Base-by-base conservation (phyloP, 179 eudicot species). In the Patellifolia procumbens region DNA sequence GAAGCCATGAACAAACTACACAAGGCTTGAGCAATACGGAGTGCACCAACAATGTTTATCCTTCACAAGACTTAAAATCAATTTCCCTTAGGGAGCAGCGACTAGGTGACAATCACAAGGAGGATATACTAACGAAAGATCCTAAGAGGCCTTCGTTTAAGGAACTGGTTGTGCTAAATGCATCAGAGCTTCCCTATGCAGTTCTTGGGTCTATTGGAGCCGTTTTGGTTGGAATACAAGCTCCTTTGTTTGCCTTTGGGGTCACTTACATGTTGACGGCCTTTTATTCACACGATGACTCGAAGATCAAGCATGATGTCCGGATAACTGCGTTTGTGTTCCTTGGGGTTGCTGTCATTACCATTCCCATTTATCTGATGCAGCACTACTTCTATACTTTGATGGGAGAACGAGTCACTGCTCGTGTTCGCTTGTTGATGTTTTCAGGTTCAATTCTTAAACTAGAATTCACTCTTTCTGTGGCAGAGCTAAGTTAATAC, bases 351-450 rank as follows among this genome's bases (percentile, higher is more conserved):
- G 89, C 89, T 63, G 28, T 85, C 48, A 61, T 86, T 48, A 86
- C 86, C 20, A 73, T 88, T 71, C 89, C 89, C 19, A 72, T 87
- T 53, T 83, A 90, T 76, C 63, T 88, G n/a, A 22, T 90, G 81
- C 92, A 90, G 31, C 91, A 90, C 73, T 90, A 87, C 73, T 86
- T 76, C 71, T 91, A 81, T 69, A 82, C 90, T 8, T 52, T 90
- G 20, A 90, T 90, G 92, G 92, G 97, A 62, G 97, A 91, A 78
- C 86, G 89, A 29, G 84, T 91, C 65, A 87, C 89, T 26, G 69
- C 84, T 52, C 88, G 94, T 4, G 81, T 91, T 58, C 92, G 92
- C 32, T 29, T 73, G 35, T 26, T 53, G 2, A 87, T 91, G 94
- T 90, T 91, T 82, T 85, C 92, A 90, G 96, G 96, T 91, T 71